These are phyloP conservation scores for Flaveria robusta DNA, from an alignment of 129 eudicot species.

Conservation along the genomic window DNA sequence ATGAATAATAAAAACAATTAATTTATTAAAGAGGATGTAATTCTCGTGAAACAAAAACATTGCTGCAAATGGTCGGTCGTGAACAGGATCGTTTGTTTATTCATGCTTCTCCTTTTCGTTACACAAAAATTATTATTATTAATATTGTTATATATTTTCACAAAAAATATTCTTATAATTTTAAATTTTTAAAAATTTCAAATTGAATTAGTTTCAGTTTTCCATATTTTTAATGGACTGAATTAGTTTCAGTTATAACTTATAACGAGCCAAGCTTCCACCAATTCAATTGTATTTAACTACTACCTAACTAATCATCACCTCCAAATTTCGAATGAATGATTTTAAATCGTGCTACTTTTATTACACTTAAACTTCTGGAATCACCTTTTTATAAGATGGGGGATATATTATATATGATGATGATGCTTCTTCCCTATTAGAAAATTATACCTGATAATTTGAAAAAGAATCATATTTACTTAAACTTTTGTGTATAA, in stretches of 20 bases:
- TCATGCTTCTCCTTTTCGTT: neutral
- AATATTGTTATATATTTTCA: too few relatives aligned
- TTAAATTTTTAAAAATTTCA: neutral
- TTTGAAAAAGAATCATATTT: too few relatives aligned
- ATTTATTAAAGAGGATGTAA: neutral
- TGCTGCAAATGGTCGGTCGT: slow-evolving; percentile 10
- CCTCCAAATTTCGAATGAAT: neutral
- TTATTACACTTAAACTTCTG: neutral
- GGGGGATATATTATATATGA: neutral
- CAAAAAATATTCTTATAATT: neutral
- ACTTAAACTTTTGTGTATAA: neutral
- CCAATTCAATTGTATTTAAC: neutral
- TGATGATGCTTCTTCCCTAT: too few relatives aligned
- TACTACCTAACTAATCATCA: neutral
- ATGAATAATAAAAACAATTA: neutral
- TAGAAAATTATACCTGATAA: neutral
- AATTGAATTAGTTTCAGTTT: neutral
- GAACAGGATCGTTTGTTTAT: neutral
- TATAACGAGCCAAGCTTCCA: slow-evolving; percentile 3
- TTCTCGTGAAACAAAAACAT: neutral
- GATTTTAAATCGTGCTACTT: neutral
- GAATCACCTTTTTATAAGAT: neutral
- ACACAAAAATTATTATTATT: neutral
- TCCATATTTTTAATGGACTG: too few relatives aligned
- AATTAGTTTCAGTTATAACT: neutral